A percentile compares a stretch with the other conserved stretches of the same genome.
Conservation (phyloP, 2,329 filamentous ascomycete genomes). For the Nothophoma quercina region DNA sequence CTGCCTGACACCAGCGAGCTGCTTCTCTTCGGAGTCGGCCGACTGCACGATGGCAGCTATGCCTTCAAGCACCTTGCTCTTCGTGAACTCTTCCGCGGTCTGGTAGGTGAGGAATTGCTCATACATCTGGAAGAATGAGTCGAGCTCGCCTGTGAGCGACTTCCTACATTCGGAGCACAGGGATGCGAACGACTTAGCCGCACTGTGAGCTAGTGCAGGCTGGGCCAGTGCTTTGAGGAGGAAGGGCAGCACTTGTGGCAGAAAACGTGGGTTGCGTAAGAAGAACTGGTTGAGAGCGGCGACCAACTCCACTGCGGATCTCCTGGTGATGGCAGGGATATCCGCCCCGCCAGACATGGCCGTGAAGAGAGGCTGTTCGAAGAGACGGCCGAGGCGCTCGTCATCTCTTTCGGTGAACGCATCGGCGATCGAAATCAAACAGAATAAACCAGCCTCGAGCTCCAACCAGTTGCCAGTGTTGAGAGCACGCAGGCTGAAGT, state of each 20-base stretch:
- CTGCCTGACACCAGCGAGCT: slow-evolving; percentile 62
- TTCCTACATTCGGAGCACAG: slow-evolving; percentile 79
- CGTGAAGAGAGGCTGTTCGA: slow-evolving; percentile 67
- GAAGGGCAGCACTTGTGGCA: slow-evolving; percentile 76
- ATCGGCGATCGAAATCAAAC: slow-evolving; percentile 72
- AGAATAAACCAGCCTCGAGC: slow-evolving; percentile 64
- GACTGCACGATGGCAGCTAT: slow-evolving; percentile 81
- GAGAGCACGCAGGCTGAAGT: slow-evolving; percentile 53
- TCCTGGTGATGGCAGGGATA: slow-evolving; percentile 69
- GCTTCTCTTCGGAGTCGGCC: slow-evolving; percentile 64
- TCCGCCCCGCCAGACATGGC: slow-evolving; percentile 54
- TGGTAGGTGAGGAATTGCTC: slow-evolving; percentile 65
- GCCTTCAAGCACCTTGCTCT: slow-evolving; percentile 76
- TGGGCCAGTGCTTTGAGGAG: slow-evolving; percentile 75
- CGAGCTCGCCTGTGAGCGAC: slow-evolving; percentile 71
- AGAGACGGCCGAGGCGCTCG: slow-evolving; percentile 66
- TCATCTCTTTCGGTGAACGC: slow-evolving; percentile 68
- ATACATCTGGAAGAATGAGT: slow-evolving; percentile 76
- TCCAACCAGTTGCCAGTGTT: slow-evolving; percentile 55
- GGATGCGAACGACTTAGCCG: slow-evolving; percentile 76
- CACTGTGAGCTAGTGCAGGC: slow-evolving; percentile 67
- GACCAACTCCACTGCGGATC: slow-evolving; percentile 74
- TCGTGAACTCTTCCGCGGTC: slow-evolving; percentile 72
- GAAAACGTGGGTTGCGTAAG: slow-evolving; percentile 69
- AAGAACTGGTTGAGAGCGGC: slow-evolving; percentile 81